phyloP scores from a whole-genome alignment of 495 filamentous ascomycete genomes.

The Daldinia loculata region DNA sequence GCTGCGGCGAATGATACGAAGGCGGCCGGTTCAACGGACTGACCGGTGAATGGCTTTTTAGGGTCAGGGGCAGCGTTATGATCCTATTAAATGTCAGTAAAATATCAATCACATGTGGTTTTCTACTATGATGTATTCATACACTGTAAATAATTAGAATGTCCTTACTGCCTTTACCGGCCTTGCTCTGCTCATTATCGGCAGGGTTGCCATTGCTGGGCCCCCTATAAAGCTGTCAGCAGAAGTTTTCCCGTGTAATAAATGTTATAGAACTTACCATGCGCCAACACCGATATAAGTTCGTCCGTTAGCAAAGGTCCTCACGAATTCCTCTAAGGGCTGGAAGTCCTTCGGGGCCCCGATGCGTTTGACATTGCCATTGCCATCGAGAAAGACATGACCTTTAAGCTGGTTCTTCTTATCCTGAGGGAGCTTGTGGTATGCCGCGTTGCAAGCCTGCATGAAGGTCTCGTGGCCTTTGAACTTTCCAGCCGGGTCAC shows the following conservation, averaged over 20 bases:
- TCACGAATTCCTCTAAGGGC: conserved; percentile 49
- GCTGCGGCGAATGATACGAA: not conserved
- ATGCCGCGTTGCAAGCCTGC: conserved; percentile 50
- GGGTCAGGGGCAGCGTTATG: conserved; percentile 49
- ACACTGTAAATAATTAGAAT: conserved; percentile 50
- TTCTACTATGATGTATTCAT: conserved; percentile 1
- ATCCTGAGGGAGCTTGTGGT: conserved; percentile 41
- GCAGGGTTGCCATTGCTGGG: conserved; percentile 36
- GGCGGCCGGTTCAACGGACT: conserved; percentile 12
- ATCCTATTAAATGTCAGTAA: conserved; percentile 38
- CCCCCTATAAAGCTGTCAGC: conserved; percentile 31
- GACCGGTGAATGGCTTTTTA: conserved; percentile 26
- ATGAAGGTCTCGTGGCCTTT: conserved; percentile 54
- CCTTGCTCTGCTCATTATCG: conserved; percentile 46
- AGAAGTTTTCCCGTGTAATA: not conserved
- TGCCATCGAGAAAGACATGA: conserved; percentile 45
- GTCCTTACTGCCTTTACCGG: conserved; percentile 52
- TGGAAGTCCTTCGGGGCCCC: conserved; percentile 50
- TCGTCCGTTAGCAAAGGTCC: conserved; percentile 52
- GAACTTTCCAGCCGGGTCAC: conserved; percentile 44
- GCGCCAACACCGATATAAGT: conserved; percentile 56
- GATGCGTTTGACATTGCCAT: conserved; percentile 50
- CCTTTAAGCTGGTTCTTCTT: conserved; percentile 46
- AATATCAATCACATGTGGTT: not conserved
- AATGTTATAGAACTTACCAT: conserved; percentile 40